These are phyloP conservation scores for Nidula niveotomentosa DNA, from an alignment of 1,284 basidiomycete genomes.

Conservation along the genomic window DNA sequence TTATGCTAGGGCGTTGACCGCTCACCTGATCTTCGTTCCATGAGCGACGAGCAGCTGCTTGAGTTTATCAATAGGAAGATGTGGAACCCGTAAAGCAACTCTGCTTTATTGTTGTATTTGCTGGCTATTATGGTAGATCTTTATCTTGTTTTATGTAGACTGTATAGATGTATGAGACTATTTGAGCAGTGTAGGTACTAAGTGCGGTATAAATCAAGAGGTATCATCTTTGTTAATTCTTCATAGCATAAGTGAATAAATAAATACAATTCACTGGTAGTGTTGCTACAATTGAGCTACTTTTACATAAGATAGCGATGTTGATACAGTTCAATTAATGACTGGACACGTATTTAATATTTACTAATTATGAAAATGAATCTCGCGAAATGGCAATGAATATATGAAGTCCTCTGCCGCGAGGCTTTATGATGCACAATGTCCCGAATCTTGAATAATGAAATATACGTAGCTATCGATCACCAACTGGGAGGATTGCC, in stretches of 20 bases:
- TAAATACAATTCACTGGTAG: neutral
- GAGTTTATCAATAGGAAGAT: slow-evolving; percentile 60
- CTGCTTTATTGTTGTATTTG: slow-evolving; percentile 1
- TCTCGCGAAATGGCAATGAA: too few species aligned
- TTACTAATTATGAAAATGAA: too few species aligned
- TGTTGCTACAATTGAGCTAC: neutral
- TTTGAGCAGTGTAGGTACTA: neutral
- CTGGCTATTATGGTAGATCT: slow-evolving; percentile 1
- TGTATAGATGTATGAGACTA: neutral
- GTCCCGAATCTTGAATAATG: too few species aligned
- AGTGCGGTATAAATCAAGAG: neutral
- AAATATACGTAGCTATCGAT: too few species aligned
- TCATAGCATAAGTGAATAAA: neutral
- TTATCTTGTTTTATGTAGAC: neutral
- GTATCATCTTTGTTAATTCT: neutral
- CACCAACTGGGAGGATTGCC: too few species aligned
- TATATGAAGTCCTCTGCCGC: too few species aligned
- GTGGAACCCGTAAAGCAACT: slow-evolving; percentile 60
- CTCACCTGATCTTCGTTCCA: slow-evolving; percentile 48
- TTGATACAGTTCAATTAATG: too few species aligned
- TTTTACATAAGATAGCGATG: too few species aligned
- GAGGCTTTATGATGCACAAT: too few species aligned
- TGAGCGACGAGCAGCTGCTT: slow-evolving; percentile 57
- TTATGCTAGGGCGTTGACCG: slow-evolving; percentile 56
- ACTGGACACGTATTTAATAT: too few species aligned